phyloP scores from a whole-genome alignment of 441 rosid species.

The Biscutella laevigata region DNA sequence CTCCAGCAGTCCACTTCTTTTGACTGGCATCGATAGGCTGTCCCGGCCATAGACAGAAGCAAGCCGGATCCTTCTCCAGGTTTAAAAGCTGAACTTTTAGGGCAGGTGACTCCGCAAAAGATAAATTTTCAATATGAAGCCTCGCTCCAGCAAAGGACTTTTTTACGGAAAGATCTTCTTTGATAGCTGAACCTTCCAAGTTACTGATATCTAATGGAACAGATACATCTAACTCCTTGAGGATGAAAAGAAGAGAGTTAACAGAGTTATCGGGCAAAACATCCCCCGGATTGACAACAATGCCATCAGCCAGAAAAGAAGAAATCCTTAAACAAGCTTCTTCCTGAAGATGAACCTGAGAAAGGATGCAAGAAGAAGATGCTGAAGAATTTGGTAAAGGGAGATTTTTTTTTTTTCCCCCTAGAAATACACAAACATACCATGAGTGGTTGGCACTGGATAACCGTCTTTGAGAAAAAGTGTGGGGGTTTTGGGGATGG shows the following conservation, averaged over 20 bases:
- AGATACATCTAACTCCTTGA: slow-evolving; percentile 68
- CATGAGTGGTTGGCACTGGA: slow-evolving; percentile 86
- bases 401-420: background rate
- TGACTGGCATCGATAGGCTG: slow-evolving; percentile 96
- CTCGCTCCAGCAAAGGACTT: slow-evolving; percentile 74
- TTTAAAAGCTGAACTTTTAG: slow-evolving; percentile 66
- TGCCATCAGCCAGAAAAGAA: slow-evolving; percentile 94
- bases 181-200: slow-evolving; percentile 29
- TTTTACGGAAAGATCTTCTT: slow-evolving; percentile 26
- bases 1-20: slow-evolving; percentile 80
- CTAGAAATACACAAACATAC: slow-evolving; percentile 38
- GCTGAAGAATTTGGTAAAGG: background rate
- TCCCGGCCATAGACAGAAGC: slow-evolving; percentile 82
- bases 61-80: slow-evolving; percentile 96
- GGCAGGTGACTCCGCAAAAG: slow-evolving; percentile 76
- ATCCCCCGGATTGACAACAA: slow-evolving; percentile 73
- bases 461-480: slow-evolving; percentile 75
- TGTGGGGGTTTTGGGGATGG: slow-evolving; percentile 85
- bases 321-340: slow-evolving; percentile 91
- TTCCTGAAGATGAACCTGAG: slow-evolving; percentile 90
- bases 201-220: slow-evolving; percentile 62
- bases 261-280: slow-evolving; percentile 71
- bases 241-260: slow-evolving; percentile 51
- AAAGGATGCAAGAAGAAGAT: slow-evolving; percentile 19
- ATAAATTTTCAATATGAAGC: slow-evolving; percentile 76